phyloP scores from a whole-genome alignment of 2,329 filamentous ascomycete species.

The Thielaviopsis musarum region DNA sequence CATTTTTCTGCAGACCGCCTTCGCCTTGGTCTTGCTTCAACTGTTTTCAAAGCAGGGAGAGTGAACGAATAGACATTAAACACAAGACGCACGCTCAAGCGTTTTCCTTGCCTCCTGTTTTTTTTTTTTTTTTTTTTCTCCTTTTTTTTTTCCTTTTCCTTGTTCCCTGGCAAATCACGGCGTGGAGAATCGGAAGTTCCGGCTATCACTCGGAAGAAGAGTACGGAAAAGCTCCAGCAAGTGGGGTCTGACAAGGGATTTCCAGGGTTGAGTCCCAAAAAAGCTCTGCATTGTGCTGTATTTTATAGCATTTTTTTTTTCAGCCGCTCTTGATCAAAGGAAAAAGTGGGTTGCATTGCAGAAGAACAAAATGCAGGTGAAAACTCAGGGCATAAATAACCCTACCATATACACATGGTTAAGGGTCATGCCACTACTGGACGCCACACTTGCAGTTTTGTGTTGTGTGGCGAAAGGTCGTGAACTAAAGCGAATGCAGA shows the following conservation, averaged over 20 bases:
- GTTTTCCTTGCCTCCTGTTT: too few species aligned
- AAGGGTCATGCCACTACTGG: background rate
- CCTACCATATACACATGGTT: background rate
- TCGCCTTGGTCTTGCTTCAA: too few species aligned
- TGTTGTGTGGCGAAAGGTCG: background rate
- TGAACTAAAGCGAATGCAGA: background rate
- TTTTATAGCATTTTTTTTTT: background rate
- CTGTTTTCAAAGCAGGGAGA: too few species aligned
- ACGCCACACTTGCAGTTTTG: background rate
- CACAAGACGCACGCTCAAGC: too few species aligned
- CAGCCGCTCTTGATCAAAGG: background rate
- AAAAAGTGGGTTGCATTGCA: background rate
- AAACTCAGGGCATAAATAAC: background rate
- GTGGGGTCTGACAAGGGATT: background rate
- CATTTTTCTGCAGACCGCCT: too few species aligned
- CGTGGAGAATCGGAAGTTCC: background rate
- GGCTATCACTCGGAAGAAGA: slow-evolving; percentile 1
- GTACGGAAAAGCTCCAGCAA: background rate
- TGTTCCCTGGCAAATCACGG: background rate
- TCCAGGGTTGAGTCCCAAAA: background rate
- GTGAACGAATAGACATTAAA: too few species aligned
- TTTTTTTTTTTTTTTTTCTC: too few species aligned
- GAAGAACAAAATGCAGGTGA: too few species aligned
- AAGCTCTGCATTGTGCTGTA: background rate
- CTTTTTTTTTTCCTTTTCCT: too few species aligned